Percentiles rank a stretch among this genome's conserved stretches.
Conservation (phyloP, 1,139 yeast genomes). For the Hemisphaericaspora subhashii region DNA sequence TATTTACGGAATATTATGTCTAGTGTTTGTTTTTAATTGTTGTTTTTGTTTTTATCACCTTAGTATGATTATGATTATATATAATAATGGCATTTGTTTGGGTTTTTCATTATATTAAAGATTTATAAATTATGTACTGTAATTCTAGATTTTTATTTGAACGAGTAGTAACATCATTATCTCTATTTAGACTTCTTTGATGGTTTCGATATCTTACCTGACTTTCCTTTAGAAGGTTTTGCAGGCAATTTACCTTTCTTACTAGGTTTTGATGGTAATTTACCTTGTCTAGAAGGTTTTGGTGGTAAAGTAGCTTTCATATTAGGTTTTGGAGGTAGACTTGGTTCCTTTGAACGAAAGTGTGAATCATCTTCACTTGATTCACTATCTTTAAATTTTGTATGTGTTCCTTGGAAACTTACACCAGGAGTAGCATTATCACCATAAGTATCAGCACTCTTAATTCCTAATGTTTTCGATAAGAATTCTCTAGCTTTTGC, state of each 20-base stretch:
- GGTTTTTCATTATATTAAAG: not conserved
- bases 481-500: conserved; percentile 45
- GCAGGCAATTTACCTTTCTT: conserved; percentile 2
- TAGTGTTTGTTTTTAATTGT: conserved; percentile 2
- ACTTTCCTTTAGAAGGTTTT: conserved; percentile 1
- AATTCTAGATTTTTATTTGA: too few relatives aligned
- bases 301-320: not conserved
- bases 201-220: conserved; percentile 6
- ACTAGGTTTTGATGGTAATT: conserved; percentile 8
- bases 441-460: conserved; percentile 25
- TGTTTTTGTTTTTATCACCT: conserved; percentile 11
- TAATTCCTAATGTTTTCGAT: conserved; percentile 45
- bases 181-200: conserved; percentile 1
- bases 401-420: conserved; percentile 64
- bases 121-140: not conserved
- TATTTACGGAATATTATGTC: conserved; percentile 52
- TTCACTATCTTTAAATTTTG: conserved; percentile 36
- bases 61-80: not conserved
- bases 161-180: too few relatives aligned
- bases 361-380: conserved; percentile 9
- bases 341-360: conserved; percentile 3
- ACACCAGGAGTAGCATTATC: conserved; percentile 48
- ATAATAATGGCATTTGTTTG: not conserved
- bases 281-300: conserved; percentile 7
- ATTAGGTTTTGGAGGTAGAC: conserved; percentile 2